These are phyloP conservation scores for Diplocarpon mali DNA, from an alignment of 2,329 filamentous ascomycete species.

Conservation along the genomic window DNA sequence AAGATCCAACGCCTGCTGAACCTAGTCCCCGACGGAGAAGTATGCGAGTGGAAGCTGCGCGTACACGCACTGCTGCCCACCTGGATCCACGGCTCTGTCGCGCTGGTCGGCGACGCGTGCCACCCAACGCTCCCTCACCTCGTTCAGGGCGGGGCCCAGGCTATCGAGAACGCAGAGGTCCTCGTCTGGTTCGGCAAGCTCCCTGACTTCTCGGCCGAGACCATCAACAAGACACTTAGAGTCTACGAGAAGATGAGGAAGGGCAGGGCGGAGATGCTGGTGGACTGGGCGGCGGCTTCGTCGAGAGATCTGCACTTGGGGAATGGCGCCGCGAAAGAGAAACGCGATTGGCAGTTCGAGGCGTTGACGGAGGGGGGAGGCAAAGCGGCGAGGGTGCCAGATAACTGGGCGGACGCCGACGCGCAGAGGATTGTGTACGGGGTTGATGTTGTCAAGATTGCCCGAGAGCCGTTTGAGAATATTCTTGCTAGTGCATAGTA, in stretches of 20 bases:
- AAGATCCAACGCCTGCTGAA: conserved; percentile 47
- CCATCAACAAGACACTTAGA: conserved; percentile 38
- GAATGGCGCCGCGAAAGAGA: conserved; percentile 46
- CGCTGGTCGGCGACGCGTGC: conserved; percentile 52
- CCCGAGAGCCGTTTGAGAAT: conserved; percentile 40
- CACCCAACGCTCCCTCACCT: conserved; percentile 59
- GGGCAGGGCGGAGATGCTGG: conserved; percentile 40
- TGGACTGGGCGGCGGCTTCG: conserved; percentile 39
- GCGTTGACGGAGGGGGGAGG: conserved; percentile 34
- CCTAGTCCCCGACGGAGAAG: conserved; percentile 49
- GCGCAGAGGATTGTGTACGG: conserved; percentile 57
- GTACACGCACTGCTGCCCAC: conserved; percentile 44
- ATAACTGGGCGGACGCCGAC: conserved; percentile 62
- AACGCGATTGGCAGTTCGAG: conserved; percentile 46
- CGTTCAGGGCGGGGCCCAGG: conserved; percentile 56
- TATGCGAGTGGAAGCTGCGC: conserved; percentile 54
- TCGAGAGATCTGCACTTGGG: conserved; percentile 46
- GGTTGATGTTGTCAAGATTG: conserved; percentile 47
- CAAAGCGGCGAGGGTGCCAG: conserved; percentile 35
- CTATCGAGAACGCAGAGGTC: conserved; percentile 55
- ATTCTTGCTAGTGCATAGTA: conserved; percentile 27
- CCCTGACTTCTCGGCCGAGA: conserved; percentile 28
- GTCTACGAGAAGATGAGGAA: conserved; percentile 47
- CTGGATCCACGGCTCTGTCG: conserved; percentile 46
- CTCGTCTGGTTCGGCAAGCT: conserved; percentile 39